Conservation (phyloP, 306 rosid genomes). For the Castanea sativa region DNA sequence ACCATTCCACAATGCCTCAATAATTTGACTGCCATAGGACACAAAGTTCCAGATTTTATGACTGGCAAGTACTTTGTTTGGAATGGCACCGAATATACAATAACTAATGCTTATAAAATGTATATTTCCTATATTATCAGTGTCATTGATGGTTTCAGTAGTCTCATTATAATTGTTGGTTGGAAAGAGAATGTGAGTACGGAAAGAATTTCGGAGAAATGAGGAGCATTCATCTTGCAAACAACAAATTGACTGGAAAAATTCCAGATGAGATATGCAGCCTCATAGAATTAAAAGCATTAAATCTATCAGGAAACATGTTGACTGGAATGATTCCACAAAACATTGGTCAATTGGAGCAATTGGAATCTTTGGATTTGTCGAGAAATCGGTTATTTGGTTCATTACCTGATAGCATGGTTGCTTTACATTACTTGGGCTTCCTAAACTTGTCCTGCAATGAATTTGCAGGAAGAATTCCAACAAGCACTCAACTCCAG, state of each 20-base stretch:
- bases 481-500: slow-evolving; percentile 17
- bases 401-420: slow-evolving; percentile 13
- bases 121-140: no score
- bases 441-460: slow-evolving; percentile 24
- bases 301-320: slow-evolving; percentile 27
- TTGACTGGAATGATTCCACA: slow-evolving; percentile 17
- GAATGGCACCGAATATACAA: not conserved
- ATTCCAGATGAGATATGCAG: slow-evolving; percentile 16
- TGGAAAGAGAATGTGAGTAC: slow-evolving; percentile 30
- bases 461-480: slow-evolving; percentile 22
- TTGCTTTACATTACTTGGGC: not conserved
- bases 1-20: not conserved
- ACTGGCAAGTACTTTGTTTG: not conserved
- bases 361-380: slow-evolving; percentile 28
- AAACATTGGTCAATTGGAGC: slow-evolving; percentile 2
- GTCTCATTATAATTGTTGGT: not conserved
- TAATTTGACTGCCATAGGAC: not conserved
- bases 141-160: not conserved
- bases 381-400: slow-evolving; percentile 26
- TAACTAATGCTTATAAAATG: no score
- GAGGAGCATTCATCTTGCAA: slow-evolving; percentile 30
- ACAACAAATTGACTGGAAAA: slow-evolving; percentile 15
- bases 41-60: not conserved
- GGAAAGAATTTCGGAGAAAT: not conserved
- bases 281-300: slow-evolving; percentile 1